Evolutionary conservation across 2,329 filamentous ascomycete genomes (phyloP), one percentile per base, ranked within the genome.

Genomic region (Pyrenophora seminiperda): DNA sequence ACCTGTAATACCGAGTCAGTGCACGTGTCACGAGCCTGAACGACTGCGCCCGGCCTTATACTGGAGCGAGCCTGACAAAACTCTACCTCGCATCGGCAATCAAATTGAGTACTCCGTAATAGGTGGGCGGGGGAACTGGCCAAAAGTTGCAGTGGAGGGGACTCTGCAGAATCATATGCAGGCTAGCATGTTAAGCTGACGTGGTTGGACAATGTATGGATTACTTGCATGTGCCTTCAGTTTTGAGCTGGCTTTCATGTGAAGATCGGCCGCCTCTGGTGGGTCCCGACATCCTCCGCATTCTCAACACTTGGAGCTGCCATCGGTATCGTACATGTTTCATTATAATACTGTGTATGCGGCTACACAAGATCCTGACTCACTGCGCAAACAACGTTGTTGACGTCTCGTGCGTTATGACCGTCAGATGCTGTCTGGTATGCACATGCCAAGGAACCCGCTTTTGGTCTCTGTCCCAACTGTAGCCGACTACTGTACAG

Each of bases 401-500:
- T n/a, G n/a, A n/a, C n/a, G 40, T 49, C 42, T 42, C 45, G 58
- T 44, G 41, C 55, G 43, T 45, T 34, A 43, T 51, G 49, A 49
- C 59, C 54, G 33, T 38, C 33, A 47, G 52, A 47, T 46, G 50
- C 47, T 48, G 47, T 59, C 54, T 52, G 53, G 46, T 50, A 47
- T 46, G 58, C 54, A 52, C 47, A 58, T 52, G 41, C 42, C 49
- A 47, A 52, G 50, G 57, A 44, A 39, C 36, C 22, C 44, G 50
- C 55, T 59, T 63, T 57, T 59, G 49, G 51, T 54, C 47, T 63
- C 66, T 66, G 64, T 61, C 50, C 56, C 61, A 48, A 56, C 53
- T 56, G 54, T 61, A 57, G 62, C 56, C 51, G 56, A 63, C 63
- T 64, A 58, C 62, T 54, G 64, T 64, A 58, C 62, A 55, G 64